phyloP scores from a whole-genome alignment of 1,139 yeast species.

The Candida neerlandica region DNA sequence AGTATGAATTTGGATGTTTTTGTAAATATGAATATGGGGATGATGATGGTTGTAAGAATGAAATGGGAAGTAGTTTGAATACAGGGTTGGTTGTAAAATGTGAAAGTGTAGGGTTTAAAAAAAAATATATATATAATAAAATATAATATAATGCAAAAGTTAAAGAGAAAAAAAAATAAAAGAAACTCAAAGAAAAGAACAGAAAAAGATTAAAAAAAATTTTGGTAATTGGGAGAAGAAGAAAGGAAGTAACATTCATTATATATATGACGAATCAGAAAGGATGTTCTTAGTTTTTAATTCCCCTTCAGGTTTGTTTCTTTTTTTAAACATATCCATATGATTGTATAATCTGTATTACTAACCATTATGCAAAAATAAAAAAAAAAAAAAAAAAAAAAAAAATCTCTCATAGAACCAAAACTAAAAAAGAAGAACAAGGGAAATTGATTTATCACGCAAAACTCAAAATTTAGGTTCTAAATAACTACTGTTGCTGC shows the following conservation, averaged over 20 bases:
- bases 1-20: no score
- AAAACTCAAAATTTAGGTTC: no score
- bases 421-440: no score
- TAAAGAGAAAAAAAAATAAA: not conserved
- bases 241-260: not conserved
- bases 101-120: not conserved
- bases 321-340: not conserved
- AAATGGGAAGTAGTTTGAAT: not conserved
- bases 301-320: not conserved
- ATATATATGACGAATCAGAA: not conserved
- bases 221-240: not conserved
- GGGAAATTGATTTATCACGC: no score
- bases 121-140: not conserved
- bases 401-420: not conserved
- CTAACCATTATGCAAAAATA: constrained; percentile 2
- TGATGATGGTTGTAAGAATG: not conserved
- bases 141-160: not conserved
- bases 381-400: not conserved
- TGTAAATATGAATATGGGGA: not conserved
- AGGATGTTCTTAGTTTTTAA: not conserved
- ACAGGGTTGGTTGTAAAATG: not conserved
- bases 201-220: not conserved
- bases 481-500: no score
- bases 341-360: not conserved
- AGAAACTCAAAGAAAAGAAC: not conserved